Conservation (phyloP, 1,284 basidiomycete species). For the Leccinum pachyderme region DNA sequence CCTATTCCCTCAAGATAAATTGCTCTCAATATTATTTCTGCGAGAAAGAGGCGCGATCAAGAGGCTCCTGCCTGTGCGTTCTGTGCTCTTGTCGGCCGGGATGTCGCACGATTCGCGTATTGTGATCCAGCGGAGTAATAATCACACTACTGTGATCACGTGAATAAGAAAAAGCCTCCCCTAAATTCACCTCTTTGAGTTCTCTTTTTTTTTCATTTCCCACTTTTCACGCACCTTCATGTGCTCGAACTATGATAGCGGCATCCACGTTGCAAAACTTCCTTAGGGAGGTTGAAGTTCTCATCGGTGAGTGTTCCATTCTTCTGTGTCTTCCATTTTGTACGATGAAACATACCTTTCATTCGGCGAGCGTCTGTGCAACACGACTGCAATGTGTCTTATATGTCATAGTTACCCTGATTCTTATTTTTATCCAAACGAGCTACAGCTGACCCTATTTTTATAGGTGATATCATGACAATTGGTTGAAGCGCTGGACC, state of each 20-base stretch:
- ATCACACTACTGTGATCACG: background rate
- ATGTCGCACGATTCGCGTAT: too few relatives aligned
- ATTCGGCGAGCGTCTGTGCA: constrained; percentile 42
- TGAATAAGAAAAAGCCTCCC: constrained; percentile 4
- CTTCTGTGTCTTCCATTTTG: background rate
- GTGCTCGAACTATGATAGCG: background rate
- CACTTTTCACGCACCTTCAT: background rate
- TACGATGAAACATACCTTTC: constrained; percentile 51
- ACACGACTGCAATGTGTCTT: constrained; percentile 40
- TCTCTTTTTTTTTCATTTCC: background rate
- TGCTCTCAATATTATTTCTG: too few relatives aligned
- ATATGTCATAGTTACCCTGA: constrained; percentile 91
- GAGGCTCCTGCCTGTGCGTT: too few relatives aligned
- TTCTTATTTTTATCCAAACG: constrained; percentile 26
- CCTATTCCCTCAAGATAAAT: too few relatives aligned
- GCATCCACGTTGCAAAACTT: background rate
- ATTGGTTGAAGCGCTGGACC: background rate
- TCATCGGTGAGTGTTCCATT: constrained; percentile 8
- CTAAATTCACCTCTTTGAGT: constrained; percentile 2
- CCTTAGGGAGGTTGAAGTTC: background rate
- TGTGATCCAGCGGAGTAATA: too few relatives aligned
- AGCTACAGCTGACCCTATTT: constrained; percentile 9
- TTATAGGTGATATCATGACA: constrained; percentile 6
- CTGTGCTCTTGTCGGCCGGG: too few relatives aligned
- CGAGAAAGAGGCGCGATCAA: too few relatives aligned